Evolutionary conservation across 2,329 filamentous ascomycete genomes (phyloP), one percentile per base, ranked within the genome.

Genomic region (Clarireedia homoeocarpa): DNA sequence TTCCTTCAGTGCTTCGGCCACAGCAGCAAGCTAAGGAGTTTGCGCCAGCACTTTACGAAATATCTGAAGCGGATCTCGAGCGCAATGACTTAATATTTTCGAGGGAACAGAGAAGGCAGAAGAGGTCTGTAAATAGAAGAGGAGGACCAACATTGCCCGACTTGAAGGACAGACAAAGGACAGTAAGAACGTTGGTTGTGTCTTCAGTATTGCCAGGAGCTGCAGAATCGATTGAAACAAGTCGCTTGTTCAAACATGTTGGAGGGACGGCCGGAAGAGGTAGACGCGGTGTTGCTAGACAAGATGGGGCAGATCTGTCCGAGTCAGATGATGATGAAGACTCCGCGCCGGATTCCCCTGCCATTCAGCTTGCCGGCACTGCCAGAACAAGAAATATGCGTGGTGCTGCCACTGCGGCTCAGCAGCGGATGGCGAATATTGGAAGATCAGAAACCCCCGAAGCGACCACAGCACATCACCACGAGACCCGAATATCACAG

Each of bases 111-210:
- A 81, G 94, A 64, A 83, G 91, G 51, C 91, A 97, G 73, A 99
- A 99, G 75, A 84, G 94, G 48, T 96, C 94, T 6, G 89, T 96
- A 65, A 97, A 96, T 70, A 82, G 94, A 60, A 84, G 94, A 65
- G 94, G 94, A 61, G 94, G 94, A 0, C 94, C 94, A 5, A 88
- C 89, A 58, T 76, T 99, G 42, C 94, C 94, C n/a, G 94, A 99
- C 73, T 83, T 99, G 57, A 96, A 95, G 70, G 94, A 99, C 65
- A 83, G 91, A 54, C 92, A 94, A 72, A 84, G 92, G 51, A 97
- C 94, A 0, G 92, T 97, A 56, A 84, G 94, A 48, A 96, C 92
- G 0, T 79, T 96, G 63, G 82, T 97, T 52, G 90, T 99, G 1
- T 96, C 92, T 9, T 91, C 89, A 3, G 91, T 95, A 20, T 81